Conservation (phyloP, 257 asterid species). For the Avicennia marina region DNA sequence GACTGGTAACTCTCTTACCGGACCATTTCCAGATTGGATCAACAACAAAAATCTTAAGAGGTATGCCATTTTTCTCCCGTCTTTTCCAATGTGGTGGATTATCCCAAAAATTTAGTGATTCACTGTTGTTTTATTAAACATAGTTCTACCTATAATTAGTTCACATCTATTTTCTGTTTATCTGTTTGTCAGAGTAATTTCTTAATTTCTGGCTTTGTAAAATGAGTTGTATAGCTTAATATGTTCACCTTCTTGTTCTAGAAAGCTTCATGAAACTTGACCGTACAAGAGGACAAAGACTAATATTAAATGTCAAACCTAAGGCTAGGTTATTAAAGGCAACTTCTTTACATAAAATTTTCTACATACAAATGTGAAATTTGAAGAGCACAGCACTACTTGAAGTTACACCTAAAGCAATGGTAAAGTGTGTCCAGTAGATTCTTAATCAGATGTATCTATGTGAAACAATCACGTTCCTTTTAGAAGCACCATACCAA, state of each 20-base stretch:
- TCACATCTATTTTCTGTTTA: not conserved
- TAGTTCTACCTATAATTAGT: not conserved
- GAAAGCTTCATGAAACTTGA: not conserved
- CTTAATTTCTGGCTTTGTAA: not conserved
- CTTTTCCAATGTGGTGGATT: not conserved
- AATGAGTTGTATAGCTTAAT: not conserved
- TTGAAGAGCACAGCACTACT: too few species aligned
- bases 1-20: not conserved
- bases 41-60: slow-evolving; percentile 7
- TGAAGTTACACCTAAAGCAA: too few species aligned
- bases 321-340: too few species aligned
- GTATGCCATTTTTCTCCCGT: slow-evolving; percentile 24
- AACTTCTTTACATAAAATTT: too few species aligned
- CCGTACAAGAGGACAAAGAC: not conserved
- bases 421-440: not conserved
- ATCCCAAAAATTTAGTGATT: not conserved
- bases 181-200: not conserved
- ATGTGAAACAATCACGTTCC: not conserved
- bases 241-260: not conserved
- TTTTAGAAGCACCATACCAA: too few species aligned
- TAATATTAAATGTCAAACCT: not conserved
- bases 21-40: not conserved
- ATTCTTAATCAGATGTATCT: not conserved
- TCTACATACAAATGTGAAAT: too few species aligned
- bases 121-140: not conserved